These are phyloP conservation scores for Solanum chmielewskii DNA, from an alignment of 257 asterid species.

Conservation along the genomic window DNA sequence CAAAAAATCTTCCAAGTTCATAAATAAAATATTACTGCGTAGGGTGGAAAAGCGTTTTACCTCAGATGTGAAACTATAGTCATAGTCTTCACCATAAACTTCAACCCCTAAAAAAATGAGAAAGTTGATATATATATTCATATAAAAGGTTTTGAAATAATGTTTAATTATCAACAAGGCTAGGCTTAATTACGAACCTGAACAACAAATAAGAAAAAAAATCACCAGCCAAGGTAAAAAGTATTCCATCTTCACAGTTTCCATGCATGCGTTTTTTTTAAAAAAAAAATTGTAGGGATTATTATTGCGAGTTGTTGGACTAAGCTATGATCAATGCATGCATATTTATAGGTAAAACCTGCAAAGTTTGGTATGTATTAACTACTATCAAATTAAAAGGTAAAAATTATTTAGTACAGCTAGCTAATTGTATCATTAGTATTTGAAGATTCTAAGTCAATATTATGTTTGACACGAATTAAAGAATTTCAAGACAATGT, in stretches of 20 bases:
- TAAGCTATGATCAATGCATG: neutral
- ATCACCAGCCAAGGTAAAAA: neutral
- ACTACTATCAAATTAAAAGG: neutral
- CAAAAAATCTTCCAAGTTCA: neutral
- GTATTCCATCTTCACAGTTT: neutral
- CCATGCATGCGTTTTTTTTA: neutral
- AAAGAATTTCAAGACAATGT: neutral
- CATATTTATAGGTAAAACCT: neutral
- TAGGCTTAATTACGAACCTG: neutral
- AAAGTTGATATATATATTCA: neutral
- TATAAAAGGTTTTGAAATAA: neutral
- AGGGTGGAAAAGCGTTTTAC: neutral
- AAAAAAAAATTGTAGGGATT: neutral
- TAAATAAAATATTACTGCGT: neutral
- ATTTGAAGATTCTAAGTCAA: neutral
- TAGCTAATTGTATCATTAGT: neutral
- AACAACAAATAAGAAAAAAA: neutral
- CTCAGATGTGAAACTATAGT: conserved; percentile 36
- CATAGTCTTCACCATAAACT: conserved; percentile 32
- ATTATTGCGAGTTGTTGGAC: neutral
- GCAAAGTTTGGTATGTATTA: neutral
- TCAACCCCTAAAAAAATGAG: conserved; percentile 10
- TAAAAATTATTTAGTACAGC: neutral
- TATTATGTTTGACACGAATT: neutral
- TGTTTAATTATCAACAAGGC: neutral